These are phyloP conservation scores for Cyclotella distinguenda DNA, from an alignment of 108 stramenopile genomes.

Conservation along the genomic window DNA sequence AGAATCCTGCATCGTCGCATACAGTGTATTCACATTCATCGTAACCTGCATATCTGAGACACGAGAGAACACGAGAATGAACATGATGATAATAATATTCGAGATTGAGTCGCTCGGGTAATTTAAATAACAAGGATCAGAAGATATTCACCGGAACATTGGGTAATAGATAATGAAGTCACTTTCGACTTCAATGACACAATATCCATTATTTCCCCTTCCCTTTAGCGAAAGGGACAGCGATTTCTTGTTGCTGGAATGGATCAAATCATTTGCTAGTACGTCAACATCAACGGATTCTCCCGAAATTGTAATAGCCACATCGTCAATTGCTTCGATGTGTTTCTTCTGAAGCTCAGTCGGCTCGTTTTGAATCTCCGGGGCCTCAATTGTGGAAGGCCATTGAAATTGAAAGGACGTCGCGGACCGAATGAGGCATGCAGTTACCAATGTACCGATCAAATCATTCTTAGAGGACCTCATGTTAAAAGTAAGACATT, in stretches of 20 bases:
- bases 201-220: slow-evolving; percentile 1
- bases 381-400: slow-evolving; percentile 1
- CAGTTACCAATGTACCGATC: background rate
- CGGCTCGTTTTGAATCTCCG: background rate
- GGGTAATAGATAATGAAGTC: slow-evolving; percentile 7
- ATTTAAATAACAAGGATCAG: too few species aligned
- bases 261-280: slow-evolving; percentile 5
- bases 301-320: slow-evolving; percentile 9
- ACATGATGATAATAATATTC: too few species aligned
- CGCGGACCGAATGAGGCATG: background rate
- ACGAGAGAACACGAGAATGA: too few species aligned
- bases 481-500: too few species aligned
- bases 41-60: slow-evolving; percentile 11
- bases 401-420: slow-evolving; percentile 3
- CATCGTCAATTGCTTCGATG: slow-evolving; percentile 7
- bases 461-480: too few species aligned
- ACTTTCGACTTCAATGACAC: background rate
- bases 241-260: background rate
- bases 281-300: slow-evolving; percentile 10
- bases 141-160: too few species aligned
- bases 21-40: slow-evolving; percentile 6
- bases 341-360: slow-evolving; percentile 4
- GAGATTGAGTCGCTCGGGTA: too few species aligned
- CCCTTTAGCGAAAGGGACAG: background rate
- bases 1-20: background rate